These are phyloP conservation scores for Pinus albicaulis DNA, from an alignment of 75 land plant species.

Conservation along the genomic window DNA sequence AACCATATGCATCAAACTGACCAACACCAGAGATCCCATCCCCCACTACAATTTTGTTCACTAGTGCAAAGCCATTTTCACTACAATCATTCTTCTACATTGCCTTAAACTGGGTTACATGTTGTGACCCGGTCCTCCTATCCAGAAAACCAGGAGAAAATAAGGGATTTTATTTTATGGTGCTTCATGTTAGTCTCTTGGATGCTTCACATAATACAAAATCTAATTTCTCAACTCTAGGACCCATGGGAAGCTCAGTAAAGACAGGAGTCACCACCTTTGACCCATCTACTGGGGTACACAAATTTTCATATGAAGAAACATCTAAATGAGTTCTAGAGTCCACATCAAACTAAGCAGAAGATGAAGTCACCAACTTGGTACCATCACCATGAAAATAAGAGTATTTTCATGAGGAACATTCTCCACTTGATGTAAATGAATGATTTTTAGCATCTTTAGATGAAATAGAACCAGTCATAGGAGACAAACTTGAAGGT, in stretches of 20 bases:
- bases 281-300: neutral
- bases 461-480: neutral
- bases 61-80: neutral
- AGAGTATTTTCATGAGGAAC: neutral
- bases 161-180: slow-evolving; percentile 9
- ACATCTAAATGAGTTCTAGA: neutral
- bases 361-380: neutral
- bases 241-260: neutral
- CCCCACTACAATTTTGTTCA: neutral
- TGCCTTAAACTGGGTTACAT: neutral
- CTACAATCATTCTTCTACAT: neutral
- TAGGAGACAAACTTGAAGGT: neutral
- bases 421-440: neutral
- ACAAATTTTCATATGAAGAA: neutral
- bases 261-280: neutral
- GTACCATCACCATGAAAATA: neutral
- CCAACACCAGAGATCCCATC: neutral
- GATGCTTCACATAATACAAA: neutral
- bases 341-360: neutral
- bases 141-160: slow-evolving; percentile 24
- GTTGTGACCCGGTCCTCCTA: neutral
- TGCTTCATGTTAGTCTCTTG: neutral
- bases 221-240: neutral
- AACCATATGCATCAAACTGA: neutral
- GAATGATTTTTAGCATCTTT: neutral